Conservation (phyloP, 345 rosid species). For the Orychophragmus violaceus region DNA sequence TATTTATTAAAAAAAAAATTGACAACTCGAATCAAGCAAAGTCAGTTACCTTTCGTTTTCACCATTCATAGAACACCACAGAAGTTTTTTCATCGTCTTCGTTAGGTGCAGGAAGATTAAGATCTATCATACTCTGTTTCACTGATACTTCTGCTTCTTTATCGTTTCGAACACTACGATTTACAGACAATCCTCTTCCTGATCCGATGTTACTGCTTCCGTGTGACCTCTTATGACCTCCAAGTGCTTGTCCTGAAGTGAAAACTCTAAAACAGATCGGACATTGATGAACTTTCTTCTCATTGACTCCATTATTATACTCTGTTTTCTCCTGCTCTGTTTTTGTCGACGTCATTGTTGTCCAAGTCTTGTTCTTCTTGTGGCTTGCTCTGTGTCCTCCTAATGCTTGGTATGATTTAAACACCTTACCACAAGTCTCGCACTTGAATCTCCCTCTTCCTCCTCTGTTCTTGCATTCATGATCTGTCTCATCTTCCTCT, state of each 20-base stretch:
- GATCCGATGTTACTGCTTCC: constrained; percentile 17
- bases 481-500: constrained; percentile 18
- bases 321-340: constrained; percentile 27
- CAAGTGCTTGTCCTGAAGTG: constrained; percentile 92
- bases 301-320: constrained; percentile 29
- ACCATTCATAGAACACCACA: constrained; percentile 52
- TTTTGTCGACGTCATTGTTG: neutral
- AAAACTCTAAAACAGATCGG: constrained; percentile 82
- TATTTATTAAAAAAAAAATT: neutral
- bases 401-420: constrained; percentile 85
- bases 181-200: neutral
- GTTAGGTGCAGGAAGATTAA: constrained; percentile 77
- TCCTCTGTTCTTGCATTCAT: constrained; percentile 22
- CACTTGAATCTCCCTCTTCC: constrained; percentile 52
- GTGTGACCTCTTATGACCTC: constrained; percentile 96
- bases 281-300: constrained; percentile 63
- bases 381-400: constrained; percentile 97
- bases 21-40: constrained; percentile 25
- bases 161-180: neutral
- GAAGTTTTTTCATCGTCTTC: constrained; percentile 67
- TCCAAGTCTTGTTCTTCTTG: constrained; percentile 48
- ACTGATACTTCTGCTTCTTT: constrained; percentile 21
- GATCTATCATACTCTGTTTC: constrained; percentile 62
- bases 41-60: constrained; percentile 25
- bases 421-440: constrained; percentile 70